Conservation (phyloP, 2,329 filamentous ascomycete genomes). For the Trichoderma polysporum region DNA sequence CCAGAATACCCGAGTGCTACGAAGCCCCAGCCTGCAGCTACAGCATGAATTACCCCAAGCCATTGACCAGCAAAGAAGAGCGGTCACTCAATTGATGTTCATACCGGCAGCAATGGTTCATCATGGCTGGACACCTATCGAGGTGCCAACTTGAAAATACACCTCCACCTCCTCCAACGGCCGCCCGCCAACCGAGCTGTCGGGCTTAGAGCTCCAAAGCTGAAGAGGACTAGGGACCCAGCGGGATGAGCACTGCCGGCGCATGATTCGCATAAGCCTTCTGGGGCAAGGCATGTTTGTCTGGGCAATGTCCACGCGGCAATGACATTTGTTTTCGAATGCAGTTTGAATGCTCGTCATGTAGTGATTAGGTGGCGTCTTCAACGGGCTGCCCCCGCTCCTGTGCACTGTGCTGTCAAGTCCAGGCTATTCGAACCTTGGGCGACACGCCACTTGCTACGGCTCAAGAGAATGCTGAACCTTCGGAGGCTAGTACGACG, state of each 20-base stretch:
- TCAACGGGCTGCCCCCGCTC: neutral
- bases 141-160: neutral
- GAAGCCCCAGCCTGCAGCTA: neutral
- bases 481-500: neutral
- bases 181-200: neutral
- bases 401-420: slow-evolving; percentile 17
- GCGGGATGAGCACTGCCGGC: neutral
- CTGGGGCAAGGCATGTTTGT: neutral
- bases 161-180: neutral
- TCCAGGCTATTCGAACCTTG: slow-evolving; percentile 11
- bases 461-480: neutral
- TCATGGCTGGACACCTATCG: neutral
- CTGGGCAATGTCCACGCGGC: slow-evolving; percentile 11
- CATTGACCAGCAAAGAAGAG: neutral
- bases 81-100: neutral
- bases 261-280: slow-evolving; percentile 6
- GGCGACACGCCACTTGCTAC: neutral
- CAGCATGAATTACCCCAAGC: neutral
- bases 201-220: neutral
- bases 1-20: neutral
- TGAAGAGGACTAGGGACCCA: neutral
- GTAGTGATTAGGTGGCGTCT: slow-evolving; percentile 19
- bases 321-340: slow-evolving; percentile 8
- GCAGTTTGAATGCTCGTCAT: slow-evolving; percentile 4
- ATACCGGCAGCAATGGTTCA: neutral